These are phyloP conservation scores for Naganishia onofrii DNA, from an alignment of 768 basidiomycete genomes.

Conservation along the genomic window DNA sequence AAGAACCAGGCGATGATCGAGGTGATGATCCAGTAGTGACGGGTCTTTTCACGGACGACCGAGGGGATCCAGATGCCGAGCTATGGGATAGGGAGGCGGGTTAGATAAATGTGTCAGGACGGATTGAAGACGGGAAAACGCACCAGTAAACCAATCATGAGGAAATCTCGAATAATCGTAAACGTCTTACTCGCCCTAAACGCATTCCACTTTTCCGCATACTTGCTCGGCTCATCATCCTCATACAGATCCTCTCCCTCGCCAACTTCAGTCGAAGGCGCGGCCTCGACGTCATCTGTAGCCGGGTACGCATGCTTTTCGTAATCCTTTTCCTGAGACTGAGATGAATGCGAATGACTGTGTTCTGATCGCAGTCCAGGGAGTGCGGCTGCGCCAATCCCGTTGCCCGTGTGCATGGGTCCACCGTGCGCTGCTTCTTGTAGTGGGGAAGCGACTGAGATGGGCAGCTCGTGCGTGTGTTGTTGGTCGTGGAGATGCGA, in stretches of 20 bases:
- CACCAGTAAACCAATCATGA: slow-evolving; percentile 25
- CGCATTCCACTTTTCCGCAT: slow-evolving; percentile 17
- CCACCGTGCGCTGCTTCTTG: slow-evolving; percentile 18
- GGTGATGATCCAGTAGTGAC: slow-evolving; percentile 34
- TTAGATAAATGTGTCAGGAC: no score
- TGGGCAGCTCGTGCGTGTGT: slow-evolving; percentile 20
- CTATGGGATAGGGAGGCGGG: background rate
- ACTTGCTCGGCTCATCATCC: slow-evolving; percentile 21
- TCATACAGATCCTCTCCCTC: slow-evolving; percentile 23
- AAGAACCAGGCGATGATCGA: slow-evolving; percentile 33
- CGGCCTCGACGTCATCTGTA: slow-evolving; percentile 24
- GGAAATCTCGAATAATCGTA: slow-evolving; percentile 20
- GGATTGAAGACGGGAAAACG: background rate
- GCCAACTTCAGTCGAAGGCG: slow-evolving; percentile 11
- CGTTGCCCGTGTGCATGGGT: slow-evolving; percentile 6
- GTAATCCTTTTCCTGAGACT: slow-evolving; percentile 23
- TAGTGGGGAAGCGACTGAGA: slow-evolving; percentile 16
- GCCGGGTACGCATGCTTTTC: slow-evolving; percentile 20
- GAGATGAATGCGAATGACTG: background rate
- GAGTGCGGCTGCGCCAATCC: background rate
- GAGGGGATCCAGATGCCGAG: slow-evolving; percentile 32
- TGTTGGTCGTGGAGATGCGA: slow-evolving; percentile 5
- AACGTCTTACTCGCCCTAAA: slow-evolving; percentile 19
- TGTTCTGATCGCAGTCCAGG: no score
- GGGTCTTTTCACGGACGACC: slow-evolving; percentile 26